A percentile compares a stretch with the other conserved stretches of the same genome.
These are phyloP conservation scores for Lentithecium fluviatile DNA, from an alignment of 495 filamentous ascomycete species.

Conservation along the genomic window DNA sequence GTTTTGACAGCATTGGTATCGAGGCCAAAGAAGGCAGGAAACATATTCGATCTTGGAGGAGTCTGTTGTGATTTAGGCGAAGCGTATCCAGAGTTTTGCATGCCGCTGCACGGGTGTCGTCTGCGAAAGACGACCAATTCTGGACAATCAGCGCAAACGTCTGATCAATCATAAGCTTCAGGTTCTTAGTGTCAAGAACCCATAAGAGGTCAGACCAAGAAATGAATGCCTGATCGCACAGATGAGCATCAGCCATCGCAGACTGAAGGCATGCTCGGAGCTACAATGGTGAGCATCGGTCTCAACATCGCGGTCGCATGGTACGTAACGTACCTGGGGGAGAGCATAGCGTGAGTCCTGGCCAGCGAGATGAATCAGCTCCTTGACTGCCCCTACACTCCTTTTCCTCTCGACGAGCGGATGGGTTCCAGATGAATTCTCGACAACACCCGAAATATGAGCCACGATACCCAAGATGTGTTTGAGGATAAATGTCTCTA, in stretches of 20 bases:
- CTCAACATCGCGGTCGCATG: not conserved
- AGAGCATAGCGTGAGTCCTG: slow-evolving; percentile 71
- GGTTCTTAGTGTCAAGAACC: slow-evolving; percentile 70
- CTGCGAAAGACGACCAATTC: slow-evolving; percentile 70
- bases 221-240: slow-evolving; percentile 73
- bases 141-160: slow-evolving; percentile 82
- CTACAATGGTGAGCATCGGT: slow-evolving; percentile 44
- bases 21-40: slow-evolving; percentile 74
- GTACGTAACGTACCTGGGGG: slow-evolving; percentile 66
- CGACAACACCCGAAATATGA: slow-evolving; percentile 76
- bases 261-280: slow-evolving; percentile 86
- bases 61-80: slow-evolving; percentile 55
- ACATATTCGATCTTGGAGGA: slow-evolving; percentile 63
- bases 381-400: slow-evolving; percentile 77
- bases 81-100: slow-evolving; percentile 63
- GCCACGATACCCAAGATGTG: slow-evolving; percentile 88
- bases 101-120: slow-evolving; percentile 56
- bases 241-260: slow-evolving; percentile 67
- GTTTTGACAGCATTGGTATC: slow-evolving; percentile 65
- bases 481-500: slow-evolving; percentile 75
- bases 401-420: slow-evolving; percentile 63
- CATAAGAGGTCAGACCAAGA: slow-evolving; percentile 80
- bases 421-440: slow-evolving; percentile 60
- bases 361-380: slow-evolving; percentile 75
- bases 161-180: slow-evolving; percentile 75